A percentile compares a stretch with the other conserved stretches of the same genome.
These are phyloP conservation scores for Coemansia reversa DNA, from an alignment of 192 early-diverging fungal genomes.

Conservation along the genomic window DNA sequence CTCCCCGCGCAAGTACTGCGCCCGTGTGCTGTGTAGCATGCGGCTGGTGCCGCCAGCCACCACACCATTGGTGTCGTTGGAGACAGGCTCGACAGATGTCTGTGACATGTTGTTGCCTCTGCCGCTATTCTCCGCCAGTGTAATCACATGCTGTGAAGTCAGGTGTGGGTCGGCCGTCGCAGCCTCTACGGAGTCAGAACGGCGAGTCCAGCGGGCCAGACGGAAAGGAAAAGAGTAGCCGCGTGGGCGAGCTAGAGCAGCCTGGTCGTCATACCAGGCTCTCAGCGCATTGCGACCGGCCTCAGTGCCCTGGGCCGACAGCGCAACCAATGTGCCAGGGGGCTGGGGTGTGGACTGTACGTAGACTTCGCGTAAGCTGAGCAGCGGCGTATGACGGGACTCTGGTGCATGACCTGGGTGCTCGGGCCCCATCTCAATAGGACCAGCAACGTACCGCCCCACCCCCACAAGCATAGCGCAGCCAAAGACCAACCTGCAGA, in stretches of 20 bases:
- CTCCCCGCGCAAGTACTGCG: slow-evolving; percentile 30
- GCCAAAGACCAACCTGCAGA: neutral
- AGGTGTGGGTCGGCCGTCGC: neutral
- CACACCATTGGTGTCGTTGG: slow-evolving; percentile 6
- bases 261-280: slow-evolving; percentile 50
- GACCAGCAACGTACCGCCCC: slow-evolving; percentile 22
- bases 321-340: slow-evolving; percentile 29
- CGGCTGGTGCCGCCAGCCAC: slow-evolving; percentile 27
- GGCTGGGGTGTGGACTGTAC: slow-evolving; percentile 47
- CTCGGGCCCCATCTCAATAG: slow-evolving; percentile 37
- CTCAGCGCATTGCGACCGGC: slow-evolving; percentile 37
- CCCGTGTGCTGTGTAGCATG: slow-evolving; percentile 32
- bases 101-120: neutral
- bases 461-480: slow-evolving; percentile 10
- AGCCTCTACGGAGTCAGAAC: neutral
- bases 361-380: slow-evolving; percentile 45
- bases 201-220: slow-evolving; percentile 29
- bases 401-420: slow-evolving; percentile 10
- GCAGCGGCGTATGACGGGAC: slow-evolving; percentile 11
- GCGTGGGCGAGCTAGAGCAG: slow-evolving; percentile 28
- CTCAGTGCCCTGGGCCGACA: slow-evolving; percentile 41
- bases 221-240: slow-evolving; percentile 49
- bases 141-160: slow-evolving; percentile 19
- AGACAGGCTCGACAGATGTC: neutral
- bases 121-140: slow-evolving; percentile 8